Base-by-base conservation (phyloP, 1,284 basidiomycete genomes). In the Moesziomyces parantarcticus region DNA sequence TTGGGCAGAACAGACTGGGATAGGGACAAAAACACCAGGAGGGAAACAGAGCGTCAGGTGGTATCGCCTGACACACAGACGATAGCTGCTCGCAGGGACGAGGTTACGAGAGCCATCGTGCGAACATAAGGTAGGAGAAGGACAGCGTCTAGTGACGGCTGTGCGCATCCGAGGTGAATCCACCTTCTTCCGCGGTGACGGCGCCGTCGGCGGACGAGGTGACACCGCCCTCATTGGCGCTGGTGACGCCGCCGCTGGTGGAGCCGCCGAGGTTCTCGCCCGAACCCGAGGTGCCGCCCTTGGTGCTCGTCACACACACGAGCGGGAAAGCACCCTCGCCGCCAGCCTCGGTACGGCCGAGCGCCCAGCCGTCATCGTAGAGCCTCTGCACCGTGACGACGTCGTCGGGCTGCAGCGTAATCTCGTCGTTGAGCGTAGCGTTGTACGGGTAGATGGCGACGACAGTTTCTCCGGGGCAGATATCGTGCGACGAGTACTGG, bases 381-480 rank as follows among this genome's bases (percentile, higher is more conserved):
- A 81, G 57, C 23, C 79, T 59, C 55, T 77, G 60, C 1, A 81
- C 76, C 16, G 60, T 78, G 25, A 81, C 52, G 11, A 73, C 75
- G 25, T 79, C 75, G 51, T 80, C 77, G 11, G 77, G 77, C 42
- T 75, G 68, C 26, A 81, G 60, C 21, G 72, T 79, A 34, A 81
- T 65, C 68, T 81, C 79, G 57, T 81, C 79, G 55, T 74, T 75
- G 29, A 81, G 64, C n/a, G 69, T 67, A 21, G 79, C 79, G 44
- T 78, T 75, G 68, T 81, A 81, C 22, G 77, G 79, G 72, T 81
- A 81, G 59, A 81, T 78, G 51, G 78, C 77, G 25, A 81, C 70
- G 20, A 81, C 78, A 3, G 74, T 75, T 56, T 79, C 78, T 29
- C 76, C 76, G 7, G 76, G 64, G 52, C 64, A 68, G 25, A 81